Conservation (phyloP, 768 basidiomycete species). For the Cystoderma amianthinum region DNA sequence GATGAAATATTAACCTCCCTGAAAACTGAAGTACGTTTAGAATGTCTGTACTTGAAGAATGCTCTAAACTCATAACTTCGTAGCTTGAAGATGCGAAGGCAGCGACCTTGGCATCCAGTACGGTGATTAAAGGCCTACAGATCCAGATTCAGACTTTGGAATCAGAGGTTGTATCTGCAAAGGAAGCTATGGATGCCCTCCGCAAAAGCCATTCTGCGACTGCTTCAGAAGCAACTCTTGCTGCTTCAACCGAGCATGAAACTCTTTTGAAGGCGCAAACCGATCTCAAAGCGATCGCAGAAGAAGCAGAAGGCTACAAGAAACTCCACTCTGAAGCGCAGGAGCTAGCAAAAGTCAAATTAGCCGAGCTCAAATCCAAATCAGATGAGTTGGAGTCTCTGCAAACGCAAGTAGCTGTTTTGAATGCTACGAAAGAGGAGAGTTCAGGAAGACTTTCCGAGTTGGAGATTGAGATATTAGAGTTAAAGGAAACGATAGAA, state of each 20-base stretch:
- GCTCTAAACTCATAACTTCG: conserved; percentile 2
- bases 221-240: conserved; percentile 33
- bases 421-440: conserved; percentile 67
- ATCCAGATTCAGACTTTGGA: conserved; percentile 45
- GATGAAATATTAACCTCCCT: conserved; percentile 31
- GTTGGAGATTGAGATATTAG: conserved; percentile 75
- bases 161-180: conserved; percentile 38
- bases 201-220: conserved; percentile 38
- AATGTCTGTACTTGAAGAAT: background rate
- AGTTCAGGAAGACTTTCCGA: conserved; percentile 68
- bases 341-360: conserved; percentile 36
- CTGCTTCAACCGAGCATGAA: conserved; percentile 56
- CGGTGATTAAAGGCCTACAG: conserved; percentile 40
- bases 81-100: conserved; percentile 50
- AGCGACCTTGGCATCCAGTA: conserved; percentile 30
- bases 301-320: conserved; percentile 46
- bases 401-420: conserved; percentile 37
- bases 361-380: conserved; percentile 40
- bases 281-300: conserved; percentile 47
- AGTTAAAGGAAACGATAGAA: conserved; percentile 68
- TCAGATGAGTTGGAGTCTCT: conserved; percentile 35
- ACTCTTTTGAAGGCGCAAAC: conserved; percentile 57
- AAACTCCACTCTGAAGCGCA: conserved; percentile 40
- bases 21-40: conserved; percentile 42
- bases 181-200: conserved; percentile 45